Evolutionary conservation across 441 rosid genomes (phyloP).

Genomic region (Populus hybrid): DNA sequence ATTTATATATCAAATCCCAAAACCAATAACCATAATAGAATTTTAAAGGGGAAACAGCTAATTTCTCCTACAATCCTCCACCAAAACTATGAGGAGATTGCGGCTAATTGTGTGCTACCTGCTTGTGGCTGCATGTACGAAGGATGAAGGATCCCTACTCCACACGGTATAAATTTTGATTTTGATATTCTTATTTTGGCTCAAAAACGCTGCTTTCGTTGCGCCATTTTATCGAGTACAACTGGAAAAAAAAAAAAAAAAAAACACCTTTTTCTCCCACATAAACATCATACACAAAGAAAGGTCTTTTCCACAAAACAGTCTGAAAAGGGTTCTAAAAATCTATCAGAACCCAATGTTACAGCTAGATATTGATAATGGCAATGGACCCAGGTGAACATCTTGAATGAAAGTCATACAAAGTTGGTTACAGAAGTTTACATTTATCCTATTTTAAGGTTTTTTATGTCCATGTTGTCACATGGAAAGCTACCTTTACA

Average conservation of each 20-base stretch:
- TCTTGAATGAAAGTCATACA: neutral
- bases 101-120: neutral
- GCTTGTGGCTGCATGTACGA: conserved; percentile 5
- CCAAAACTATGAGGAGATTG: neutral
- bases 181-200: neutral
- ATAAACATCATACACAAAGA: no score
- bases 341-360: neutral
- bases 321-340: no score
- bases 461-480: conserved; percentile 19
- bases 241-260: no score
- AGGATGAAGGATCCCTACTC: conserved; percentile 11
- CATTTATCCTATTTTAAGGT: conserved; percentile 20
- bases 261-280: no score
- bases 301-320: no score
- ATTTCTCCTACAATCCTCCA: neutral
- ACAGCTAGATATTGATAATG: conserved; percentile 10
- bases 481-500: conserved; percentile 24
- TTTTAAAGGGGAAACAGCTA: neutral
- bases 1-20: neutral
- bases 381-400: conserved; percentile 17
- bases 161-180: neutral
- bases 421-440: conserved; percentile 30
- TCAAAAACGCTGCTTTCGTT: neutral
- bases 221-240: no score
- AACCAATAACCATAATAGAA: neutral